Evolutionary conservation across 2,329 filamentous ascomycete species (phyloP).

Genomic region (Teratosphaeria nubilosa): DNA sequence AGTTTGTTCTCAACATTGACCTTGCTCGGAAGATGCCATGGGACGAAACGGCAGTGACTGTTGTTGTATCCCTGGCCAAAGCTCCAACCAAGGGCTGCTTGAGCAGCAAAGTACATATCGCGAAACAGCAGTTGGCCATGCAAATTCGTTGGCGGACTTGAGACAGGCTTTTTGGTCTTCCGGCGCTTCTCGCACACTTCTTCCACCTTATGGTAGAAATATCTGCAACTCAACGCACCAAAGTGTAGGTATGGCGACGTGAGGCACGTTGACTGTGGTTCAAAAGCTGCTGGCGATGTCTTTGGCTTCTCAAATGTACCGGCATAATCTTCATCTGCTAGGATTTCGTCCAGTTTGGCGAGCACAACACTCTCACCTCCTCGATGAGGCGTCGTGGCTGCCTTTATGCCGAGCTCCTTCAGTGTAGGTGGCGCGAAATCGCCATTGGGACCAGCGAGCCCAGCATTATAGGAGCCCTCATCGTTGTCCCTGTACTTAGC

Average conservation of each 20-base stretch:
- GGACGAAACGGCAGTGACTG: constrained; percentile 59
- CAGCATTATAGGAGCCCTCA: constrained; percentile 47
- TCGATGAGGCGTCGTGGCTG: constrained; percentile 55
- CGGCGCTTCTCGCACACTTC: constrained; percentile 50
- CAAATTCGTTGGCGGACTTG: constrained; percentile 55
- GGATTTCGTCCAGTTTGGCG: constrained; percentile 46
- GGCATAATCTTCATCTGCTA: constrained; percentile 57
- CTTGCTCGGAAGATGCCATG: constrained; percentile 64
- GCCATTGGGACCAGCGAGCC: constrained; percentile 54
- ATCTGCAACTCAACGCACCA: constrained; percentile 57
- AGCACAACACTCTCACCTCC: constrained; percentile 63
- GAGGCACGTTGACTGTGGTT: constrained; percentile 62
- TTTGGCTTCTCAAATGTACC: constrained; percentile 68
- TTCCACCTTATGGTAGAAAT: constrained; percentile 63
- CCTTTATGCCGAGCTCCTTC: constrained; percentile 57
- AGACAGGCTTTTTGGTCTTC: constrained; percentile 41
- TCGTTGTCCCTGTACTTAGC: constrained; percentile 40
- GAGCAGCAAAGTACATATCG: constrained; percentile 76
- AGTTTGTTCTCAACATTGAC: constrained; percentile 38
- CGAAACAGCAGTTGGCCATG: constrained; percentile 66
- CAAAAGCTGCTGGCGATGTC: constrained; percentile 63
- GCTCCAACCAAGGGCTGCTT: constrained; percentile 54
- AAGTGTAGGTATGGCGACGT: constrained; percentile 68
- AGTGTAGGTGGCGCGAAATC: constrained; percentile 64
- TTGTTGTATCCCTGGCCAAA: constrained; percentile 60